Percentiles rank a stretch among this genome's conserved stretches.
Conservation (phyloP, 2,329 filamentous ascomycete genomes). For the Diaporthe caulivora region DNA sequence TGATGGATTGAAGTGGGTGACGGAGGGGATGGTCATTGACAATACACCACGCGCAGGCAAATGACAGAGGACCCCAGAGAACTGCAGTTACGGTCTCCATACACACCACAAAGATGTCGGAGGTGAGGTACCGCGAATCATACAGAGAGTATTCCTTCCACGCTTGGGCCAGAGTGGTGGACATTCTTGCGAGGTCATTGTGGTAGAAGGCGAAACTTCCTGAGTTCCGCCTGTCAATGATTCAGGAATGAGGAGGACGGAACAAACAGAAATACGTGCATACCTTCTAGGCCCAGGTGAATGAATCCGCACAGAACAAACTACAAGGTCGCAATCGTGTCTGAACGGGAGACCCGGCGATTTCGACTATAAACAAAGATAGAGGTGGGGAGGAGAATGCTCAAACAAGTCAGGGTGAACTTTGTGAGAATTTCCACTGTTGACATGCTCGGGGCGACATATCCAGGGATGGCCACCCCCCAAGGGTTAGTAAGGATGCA, state of each 20-base stretch:
- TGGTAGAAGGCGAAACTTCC: constrained; percentile 64
- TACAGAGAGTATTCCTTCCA: constrained; percentile 71
- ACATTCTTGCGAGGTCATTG: constrained; percentile 53
- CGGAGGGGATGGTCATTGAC: constrained; percentile 58
- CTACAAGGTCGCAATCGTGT: constrained; percentile 77
- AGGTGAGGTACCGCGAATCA: constrained; percentile 67
- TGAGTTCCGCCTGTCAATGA: constrained; percentile 42
- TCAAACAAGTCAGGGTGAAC: constrained; percentile 69
- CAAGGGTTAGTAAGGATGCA: constrained; percentile 79
- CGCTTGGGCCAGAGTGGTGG: constrained; percentile 63
- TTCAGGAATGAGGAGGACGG: constrained; percentile 28
- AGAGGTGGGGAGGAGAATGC: constrained; percentile 59
- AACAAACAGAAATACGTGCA: background rate
- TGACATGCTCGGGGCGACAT: constrained; percentile 74
- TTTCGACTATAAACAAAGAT: background rate
- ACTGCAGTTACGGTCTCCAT: constrained; percentile 68
- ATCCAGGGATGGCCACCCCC: constrained; percentile 72
- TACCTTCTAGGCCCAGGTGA: constrained; percentile 58
- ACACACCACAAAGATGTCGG: constrained; percentile 65
- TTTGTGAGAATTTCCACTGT: constrained; percentile 69
- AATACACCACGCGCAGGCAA: constrained; percentile 59
- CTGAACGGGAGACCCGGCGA: constrained; percentile 63
- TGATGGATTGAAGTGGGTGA: constrained; percentile 61
- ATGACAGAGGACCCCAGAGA: constrained; percentile 66
- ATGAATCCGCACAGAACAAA: constrained; percentile 77